Base-by-base conservation (phyloP, 2,329 filamentous ascomycete species). In the Talaromyces rugulosus region DNA sequence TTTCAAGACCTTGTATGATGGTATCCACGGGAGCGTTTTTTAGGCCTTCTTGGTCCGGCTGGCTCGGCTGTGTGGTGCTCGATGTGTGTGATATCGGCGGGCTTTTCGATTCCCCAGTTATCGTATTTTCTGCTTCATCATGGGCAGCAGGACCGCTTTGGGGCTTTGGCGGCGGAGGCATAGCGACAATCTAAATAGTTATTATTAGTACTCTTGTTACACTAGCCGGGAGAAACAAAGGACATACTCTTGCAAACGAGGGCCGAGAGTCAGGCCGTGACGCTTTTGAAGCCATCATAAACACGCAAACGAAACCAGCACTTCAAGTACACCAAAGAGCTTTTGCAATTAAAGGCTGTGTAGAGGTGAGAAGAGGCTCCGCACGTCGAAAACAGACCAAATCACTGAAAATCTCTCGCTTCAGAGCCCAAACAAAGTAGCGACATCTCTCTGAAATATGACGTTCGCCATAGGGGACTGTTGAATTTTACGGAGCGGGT, bases 161-260 rank as follows among this genome's bases (percentile, higher is more conserved):
- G 42, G 66, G 56, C 62, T 71, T 70, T 54, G 67, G 65, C 47
- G 72, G 71, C 55, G 72, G 70, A 59, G 74, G 68, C 77, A 80
- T 78, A 64, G 77, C 77, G 65, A 75, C 76, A 67, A 80, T 77
- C 77, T 79, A 60, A 55, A 63, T 27, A n/a, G 62, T 23, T 60
- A 58, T 62, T 73, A 47, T 58, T 55, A 28, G 40, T 6, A 16
- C 36, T 40, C 18, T 18, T 58, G 18, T 51, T 55, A 50, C 72
- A 56, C 30, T 47, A 51, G 23, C 16, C 50, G 34, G 30, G 34
- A 47, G 36, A 47, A 50, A 30, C 30, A 11, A 14, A 42, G n/a
- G 28, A 69, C 81, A 62, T 79, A 91, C 89, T 84, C 90, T 92
- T 77, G 89, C 89, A 81, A 92, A 92, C 51, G 89, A 91, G 68